Conservation (phyloP, 1,284 basidiomycete genomes). For the Rhodotorula sp. region DNA sequence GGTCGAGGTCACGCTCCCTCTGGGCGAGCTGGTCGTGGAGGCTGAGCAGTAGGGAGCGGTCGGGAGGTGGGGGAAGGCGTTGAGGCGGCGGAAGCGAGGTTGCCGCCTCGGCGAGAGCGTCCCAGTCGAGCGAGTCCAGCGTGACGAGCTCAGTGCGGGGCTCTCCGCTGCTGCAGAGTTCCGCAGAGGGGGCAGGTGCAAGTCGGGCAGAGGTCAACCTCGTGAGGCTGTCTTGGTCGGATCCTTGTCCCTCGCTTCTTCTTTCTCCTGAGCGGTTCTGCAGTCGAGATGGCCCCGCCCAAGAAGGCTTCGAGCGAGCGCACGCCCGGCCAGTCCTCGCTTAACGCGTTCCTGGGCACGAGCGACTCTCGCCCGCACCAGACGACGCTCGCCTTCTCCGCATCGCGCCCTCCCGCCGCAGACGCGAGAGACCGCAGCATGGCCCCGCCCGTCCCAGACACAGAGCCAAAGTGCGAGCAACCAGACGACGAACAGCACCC, state of each 20-base stretch:
- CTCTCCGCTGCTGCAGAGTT: too few relatives aligned
- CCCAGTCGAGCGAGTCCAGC: slow-evolving; percentile 11
- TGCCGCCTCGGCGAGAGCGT: slow-evolving; percentile 1
- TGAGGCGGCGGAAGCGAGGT: neutral
- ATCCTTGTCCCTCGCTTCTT: neutral
- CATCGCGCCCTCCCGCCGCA: neutral
- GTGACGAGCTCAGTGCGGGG: neutral
- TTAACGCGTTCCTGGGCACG: slow-evolving; percentile 22
- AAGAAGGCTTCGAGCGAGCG: neutral
- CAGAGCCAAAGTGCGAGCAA: neutral
- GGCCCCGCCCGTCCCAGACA: neutral
- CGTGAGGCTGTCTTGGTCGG: neutral
- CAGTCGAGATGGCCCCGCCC: neutral
- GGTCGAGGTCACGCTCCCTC: slow-evolving; percentile 10
- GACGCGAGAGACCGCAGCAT: neutral
- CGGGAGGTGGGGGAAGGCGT: slow-evolving; percentile 10
- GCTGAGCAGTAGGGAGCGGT: slow-evolving; percentile 9
- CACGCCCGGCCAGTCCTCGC: slow-evolving; percentile 10
- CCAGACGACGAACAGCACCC: neutral
- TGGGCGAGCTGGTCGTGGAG: slow-evolving; percentile 2
- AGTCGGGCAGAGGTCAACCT: neutral
- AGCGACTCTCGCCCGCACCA: slow-evolving; percentile 24
- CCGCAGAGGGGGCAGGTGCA: neutral
- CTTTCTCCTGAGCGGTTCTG: neutral
- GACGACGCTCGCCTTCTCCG: neutral